Evolutionary conservation across 495 filamentous ascomycete species (phyloP), one percentile per base, ranked within the genome.

Genomic region (Pyrenopolyporus hunteri): DNA sequence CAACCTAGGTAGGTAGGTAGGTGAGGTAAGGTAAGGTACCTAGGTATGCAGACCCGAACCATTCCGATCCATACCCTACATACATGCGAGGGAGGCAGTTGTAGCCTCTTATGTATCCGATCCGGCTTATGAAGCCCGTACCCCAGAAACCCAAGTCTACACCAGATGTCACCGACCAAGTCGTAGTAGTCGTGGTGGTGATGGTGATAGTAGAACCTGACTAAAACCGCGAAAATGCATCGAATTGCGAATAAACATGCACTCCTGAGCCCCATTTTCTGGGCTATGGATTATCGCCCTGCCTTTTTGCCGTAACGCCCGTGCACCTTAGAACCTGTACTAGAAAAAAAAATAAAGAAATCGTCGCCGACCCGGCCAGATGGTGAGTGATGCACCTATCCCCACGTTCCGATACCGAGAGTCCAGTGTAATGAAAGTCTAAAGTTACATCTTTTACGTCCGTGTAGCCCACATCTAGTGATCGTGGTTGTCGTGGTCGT

Each of bases 241-340:
- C 28, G 11, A 29, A 46, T 26, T 53, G 3, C n/a, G 1, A n/a
- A 31, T 53, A 33, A 26, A 36, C 10, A 44, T 44, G 31, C 50
- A 49, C 23, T 35, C 37, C 22, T 44, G 46, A 50, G 0, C 59
- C 58, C 55, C 20, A 37, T 50, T 22, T n/a, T 43, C 17, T 42
- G 23, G 22, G 39, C 39, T 43, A 32, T 36, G 10, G 35, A 43
- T 10, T 42, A 35, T 20, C 22, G n/a, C 36, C 26, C 42, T 42
- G 4, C 37, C 42, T 28, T 45, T 57, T 64, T 45, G 14, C 54
- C 43, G 11, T 37, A 59, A 59, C 61, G 54, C 61, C 55, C 14
- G 39, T 39, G 37, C 62, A 42, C 20, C 52, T 50, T 58, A 32
- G 53, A 6, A 57, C 53, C 40, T n/a, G 35, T 36, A 56, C 11